These are phyloP conservation scores for Debaryomycetaceae sp. DNA, from an alignment of 1,139 yeast genomes.

Conservation along the genomic window DNA sequence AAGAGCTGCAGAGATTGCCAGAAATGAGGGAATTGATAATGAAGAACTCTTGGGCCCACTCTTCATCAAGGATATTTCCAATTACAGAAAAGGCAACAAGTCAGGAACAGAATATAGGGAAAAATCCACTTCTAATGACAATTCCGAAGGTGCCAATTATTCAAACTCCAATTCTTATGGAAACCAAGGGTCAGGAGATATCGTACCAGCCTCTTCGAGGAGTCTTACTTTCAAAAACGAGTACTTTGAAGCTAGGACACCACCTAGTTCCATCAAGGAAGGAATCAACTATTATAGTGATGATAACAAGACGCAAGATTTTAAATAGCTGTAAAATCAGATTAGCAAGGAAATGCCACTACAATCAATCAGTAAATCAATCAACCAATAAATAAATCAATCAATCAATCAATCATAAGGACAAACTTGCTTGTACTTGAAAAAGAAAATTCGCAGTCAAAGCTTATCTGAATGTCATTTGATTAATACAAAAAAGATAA, in stretches of 20 bases:
- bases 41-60: conserved; percentile 39
- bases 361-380: too few relatives aligned
- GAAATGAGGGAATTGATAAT: conserved; percentile 41
- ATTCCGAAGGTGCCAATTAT: not conserved
- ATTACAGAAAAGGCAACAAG: conserved; percentile 26
- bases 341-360: too few relatives aligned
- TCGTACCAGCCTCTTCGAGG: not conserved
- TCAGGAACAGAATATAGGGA: conserved; percentile 15
- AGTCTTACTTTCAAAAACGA: not conserved
- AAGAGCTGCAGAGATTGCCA: conserved; percentile 49
- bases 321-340: too few relatives aligned
- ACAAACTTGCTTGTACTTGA: too few relatives aligned
- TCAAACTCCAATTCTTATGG: not conserved
- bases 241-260: not conserved
- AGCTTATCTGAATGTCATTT: not conserved
- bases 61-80: conserved; percentile 42
- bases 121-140: not conserved
- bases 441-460: not conserved
- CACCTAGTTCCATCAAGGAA: not conserved
- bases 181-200: not conserved
- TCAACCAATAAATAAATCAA: too few relatives aligned
- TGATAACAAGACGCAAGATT: not conserved
- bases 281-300: not conserved
- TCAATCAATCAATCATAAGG: too few relatives aligned
- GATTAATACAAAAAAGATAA: not conserved